Conservation (phyloP, 176 grass and related monocot species). For the Zizania latifolia region DNA sequence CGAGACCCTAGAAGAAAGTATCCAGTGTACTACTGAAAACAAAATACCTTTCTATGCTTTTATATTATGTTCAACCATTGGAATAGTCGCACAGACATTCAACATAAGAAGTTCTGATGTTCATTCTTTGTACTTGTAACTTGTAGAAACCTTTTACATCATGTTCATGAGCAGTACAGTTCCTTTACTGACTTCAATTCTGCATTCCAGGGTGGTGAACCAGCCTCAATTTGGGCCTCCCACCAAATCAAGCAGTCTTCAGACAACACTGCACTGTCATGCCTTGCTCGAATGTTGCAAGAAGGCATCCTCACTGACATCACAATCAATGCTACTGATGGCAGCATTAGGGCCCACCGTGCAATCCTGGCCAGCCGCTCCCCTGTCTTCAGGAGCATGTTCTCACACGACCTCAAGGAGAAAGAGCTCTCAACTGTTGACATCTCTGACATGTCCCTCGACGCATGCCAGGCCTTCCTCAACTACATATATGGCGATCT, state of each 20-base stretch:
- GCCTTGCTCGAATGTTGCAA: conserved; percentile 57
- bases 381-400: conserved; percentile 87
- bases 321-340: conserved; percentile 65
- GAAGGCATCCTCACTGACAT: conserved; percentile 83
- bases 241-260: conserved; percentile 51
- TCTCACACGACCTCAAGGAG: conserved; percentile 86
- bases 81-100: neutral
- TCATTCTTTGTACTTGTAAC: neutral
- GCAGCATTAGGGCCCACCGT: conserved; percentile 75
- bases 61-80: neutral
- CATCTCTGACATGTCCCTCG: conserved; percentile 84
- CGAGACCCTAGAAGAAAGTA: neutral
- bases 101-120: neutral
- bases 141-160: neutral
- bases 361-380: conserved; percentile 66
- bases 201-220: conserved; percentile 68
- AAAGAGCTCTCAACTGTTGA: conserved; percentile 71
- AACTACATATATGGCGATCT: conserved; percentile 81
- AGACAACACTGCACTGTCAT: conserved; percentile 39
- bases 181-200: neutral
- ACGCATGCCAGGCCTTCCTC: conserved; percentile 75
- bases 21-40: neutral
- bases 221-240: conserved; percentile 70
- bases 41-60: neutral
- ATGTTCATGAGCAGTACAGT: neutral